These are phyloP conservation scores for Xylaria castorea DNA, from an alignment of 495 filamentous ascomycete species.

Conservation along the genomic window DNA sequence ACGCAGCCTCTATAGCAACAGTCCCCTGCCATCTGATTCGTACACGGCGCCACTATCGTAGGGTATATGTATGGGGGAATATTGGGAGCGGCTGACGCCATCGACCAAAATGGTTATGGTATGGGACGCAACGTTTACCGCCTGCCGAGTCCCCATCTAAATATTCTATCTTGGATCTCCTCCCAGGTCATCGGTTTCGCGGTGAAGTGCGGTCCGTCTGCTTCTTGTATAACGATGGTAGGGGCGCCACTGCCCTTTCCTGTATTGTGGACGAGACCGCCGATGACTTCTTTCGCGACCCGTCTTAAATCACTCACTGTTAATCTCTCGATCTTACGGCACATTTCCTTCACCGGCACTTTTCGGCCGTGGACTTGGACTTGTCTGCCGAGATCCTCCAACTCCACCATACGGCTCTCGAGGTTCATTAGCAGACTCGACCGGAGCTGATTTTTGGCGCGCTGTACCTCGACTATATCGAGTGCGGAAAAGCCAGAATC, in stretches of 20 bases:
- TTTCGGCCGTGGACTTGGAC: slow-evolving; percentile 95
- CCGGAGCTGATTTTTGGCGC: slow-evolving; percentile 98
- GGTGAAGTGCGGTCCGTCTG: slow-evolving; percentile 59
- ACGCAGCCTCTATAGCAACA: slow-evolving; percentile 13
- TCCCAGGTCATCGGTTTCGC: slow-evolving; percentile 74
- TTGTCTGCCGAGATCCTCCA: slow-evolving; percentile 96
- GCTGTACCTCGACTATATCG: slow-evolving; percentile 79
- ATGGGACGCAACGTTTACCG: slow-evolving; percentile 30
- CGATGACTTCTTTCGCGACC: slow-evolving; percentile 82
- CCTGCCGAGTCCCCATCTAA: slow-evolving; percentile 80
- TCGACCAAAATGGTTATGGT: neutral
- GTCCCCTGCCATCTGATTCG: neutral
- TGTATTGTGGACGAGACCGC: slow-evolving; percentile 75
- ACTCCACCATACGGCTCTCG: slow-evolving; percentile 94
- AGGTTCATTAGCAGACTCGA: slow-evolving; percentile 96
- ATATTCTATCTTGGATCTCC: slow-evolving; percentile 85
- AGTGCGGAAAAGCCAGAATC: slow-evolving; percentile 73
- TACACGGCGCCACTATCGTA: slow-evolving; percentile 12
- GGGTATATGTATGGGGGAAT: slow-evolving; percentile 5
- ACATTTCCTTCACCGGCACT: slow-evolving; percentile 93
- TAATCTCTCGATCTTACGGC: slow-evolving; percentile 78
- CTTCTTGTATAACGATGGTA: slow-evolving; percentile 94
- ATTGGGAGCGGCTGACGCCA: neutral
- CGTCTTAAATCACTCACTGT: slow-evolving; percentile 82
- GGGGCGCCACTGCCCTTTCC: slow-evolving; percentile 86